These are phyloP conservation scores for Candida cerambycidarum DNA, from an alignment of 805 yeast species.

Conservation along the genomic window DNA sequence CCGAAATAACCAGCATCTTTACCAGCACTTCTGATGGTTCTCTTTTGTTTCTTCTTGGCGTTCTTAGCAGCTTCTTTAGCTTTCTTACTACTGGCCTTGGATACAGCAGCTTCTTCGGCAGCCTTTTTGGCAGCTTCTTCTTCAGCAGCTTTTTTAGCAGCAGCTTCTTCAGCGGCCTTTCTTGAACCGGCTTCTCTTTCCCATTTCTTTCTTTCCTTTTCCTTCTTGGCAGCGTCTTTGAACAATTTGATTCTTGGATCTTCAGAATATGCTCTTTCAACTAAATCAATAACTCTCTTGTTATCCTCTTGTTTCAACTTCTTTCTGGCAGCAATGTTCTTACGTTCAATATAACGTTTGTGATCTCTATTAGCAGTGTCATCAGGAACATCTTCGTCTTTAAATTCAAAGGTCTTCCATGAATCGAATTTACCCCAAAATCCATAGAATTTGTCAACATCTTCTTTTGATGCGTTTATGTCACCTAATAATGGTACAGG, in stretches of 20 bases:
- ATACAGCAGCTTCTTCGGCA: slow-evolving; percentile 64
- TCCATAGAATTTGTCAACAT: slow-evolving; percentile 85
- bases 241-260: slow-evolving; percentile 94
- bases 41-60: slow-evolving; percentile 97
- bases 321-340: slow-evolving; percentile 94
- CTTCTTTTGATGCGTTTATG: slow-evolving; percentile 63
- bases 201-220: slow-evolving; percentile 94
- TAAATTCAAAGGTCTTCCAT: slow-evolving; percentile 97
- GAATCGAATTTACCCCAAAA: slow-evolving; percentile 96
- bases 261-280: slow-evolving; percentile 82
- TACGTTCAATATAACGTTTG: slow-evolving; percentile 97
- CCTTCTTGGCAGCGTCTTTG: slow-evolving; percentile 93
- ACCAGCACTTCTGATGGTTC: slow-evolving; percentile 75
- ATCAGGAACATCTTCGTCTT: slow-evolving; percentile 99
- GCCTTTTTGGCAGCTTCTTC: slow-evolving; percentile 77
- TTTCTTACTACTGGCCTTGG: slow-evolving; percentile 65
- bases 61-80: slow-evolving; percentile 95
- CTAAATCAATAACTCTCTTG: slow-evolving; percentile 80
- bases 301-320: slow-evolving; percentile 97
- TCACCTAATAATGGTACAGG: slow-evolving; percentile 86
- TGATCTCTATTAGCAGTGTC: slow-evolving; percentile 99
- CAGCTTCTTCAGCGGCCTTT: slow-evolving; percentile 92
- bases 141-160: slow-evolving; percentile 83
- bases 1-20: slow-evolving; percentile 87
- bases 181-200: slow-evolving; percentile 97